A percentile compares a stretch with the other conserved stretches of the same genome.
Evolutionary conservation across 345 rosid genomes (phyloP).

Genomic region (Brassica cretica): DNA sequence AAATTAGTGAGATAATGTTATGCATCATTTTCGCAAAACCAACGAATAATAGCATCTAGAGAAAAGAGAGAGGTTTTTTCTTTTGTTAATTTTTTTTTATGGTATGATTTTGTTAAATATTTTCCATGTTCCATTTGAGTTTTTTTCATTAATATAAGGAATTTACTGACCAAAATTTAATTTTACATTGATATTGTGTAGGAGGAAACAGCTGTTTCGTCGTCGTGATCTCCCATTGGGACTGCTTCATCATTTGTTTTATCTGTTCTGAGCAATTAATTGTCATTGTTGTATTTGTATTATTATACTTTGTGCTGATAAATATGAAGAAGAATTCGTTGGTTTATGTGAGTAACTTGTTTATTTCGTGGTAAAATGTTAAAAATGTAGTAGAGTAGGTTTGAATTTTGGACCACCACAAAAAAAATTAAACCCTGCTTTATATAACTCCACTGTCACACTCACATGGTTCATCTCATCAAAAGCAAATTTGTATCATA

Average conservation of each 20-base stretch:
- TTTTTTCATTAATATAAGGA: not conserved
- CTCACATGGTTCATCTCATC: constrained; percentile 9
- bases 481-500: constrained; percentile 3
- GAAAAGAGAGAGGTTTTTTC: no score
- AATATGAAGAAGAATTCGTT: constrained; percentile 20
- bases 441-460: constrained; percentile 4
- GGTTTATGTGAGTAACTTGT: constrained; percentile 25
- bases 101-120: no score
- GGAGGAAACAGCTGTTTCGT: constrained; percentile 28
- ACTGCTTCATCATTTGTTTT: constrained; percentile 30
- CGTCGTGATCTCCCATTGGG: not conserved
- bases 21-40: not conserved
- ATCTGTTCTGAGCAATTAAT: constrained; percentile 9
- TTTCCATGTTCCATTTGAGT: not conserved
- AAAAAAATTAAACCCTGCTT: not conserved
- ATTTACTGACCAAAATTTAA: not conserved
- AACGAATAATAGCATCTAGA: not conserved
- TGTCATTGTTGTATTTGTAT: constrained; percentile 22
- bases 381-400: constrained; percentile 2
- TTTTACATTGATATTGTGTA: not conserved
- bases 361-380: constrained; percentile 7
- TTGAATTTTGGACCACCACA: constrained; percentile 3
- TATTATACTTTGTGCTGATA: constrained; percentile 6
- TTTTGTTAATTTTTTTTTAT: no score
- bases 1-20: not conserved